Evolutionary conservation across 2,329 filamentous ascomycete species (phyloP), one percentile per base, ranked within the genome.

Genomic region (Rhynchosporium graminicola): DNA sequence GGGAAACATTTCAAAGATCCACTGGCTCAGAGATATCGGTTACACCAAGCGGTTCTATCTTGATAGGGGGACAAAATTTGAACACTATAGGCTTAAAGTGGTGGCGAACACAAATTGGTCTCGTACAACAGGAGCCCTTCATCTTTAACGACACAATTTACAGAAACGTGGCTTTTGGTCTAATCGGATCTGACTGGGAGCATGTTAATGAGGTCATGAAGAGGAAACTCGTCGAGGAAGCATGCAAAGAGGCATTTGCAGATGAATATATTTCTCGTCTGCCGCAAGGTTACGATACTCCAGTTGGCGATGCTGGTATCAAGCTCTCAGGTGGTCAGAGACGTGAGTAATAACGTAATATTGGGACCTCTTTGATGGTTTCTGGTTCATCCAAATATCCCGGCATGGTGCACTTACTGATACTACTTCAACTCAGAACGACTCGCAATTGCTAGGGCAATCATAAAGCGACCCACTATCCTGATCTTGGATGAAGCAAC

Each of bases 231-330:
- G 87, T 90, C 3, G 80, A 80, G 64, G 81, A 84, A 48, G 88
- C 88, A 5, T 90, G 87, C 65, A 78, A 79, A 50, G 86, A 90
- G 70, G 83, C 87, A 0, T 90, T 88, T 73, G 87, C 87, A 0
- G 83, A 88, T 66, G 87, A 89, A 63, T 90, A 88, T 68, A 87
- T 91, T 61, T 79, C 83, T 54, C 81, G 81, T 28, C 77, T 91
- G 3, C 87, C 88, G 6, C 31, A 90, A 77, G 84, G 86, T 1
- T 93, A 93, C 70, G 82, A 88, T 4, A 92, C 91, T 0, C 76
- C 83, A 8, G 90, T 95, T 1, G 91, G 91, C 1, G 90, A 94
- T 71, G 83, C 83, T 33, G 91, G 91, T 4, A 87, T 89, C 52
- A 91, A 90, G 72, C 78, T 96, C 1, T 92, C 88, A 10, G 89